Conservation (phyloP, 352 stramenopile genomes). For the Pythium sp. region DNA sequence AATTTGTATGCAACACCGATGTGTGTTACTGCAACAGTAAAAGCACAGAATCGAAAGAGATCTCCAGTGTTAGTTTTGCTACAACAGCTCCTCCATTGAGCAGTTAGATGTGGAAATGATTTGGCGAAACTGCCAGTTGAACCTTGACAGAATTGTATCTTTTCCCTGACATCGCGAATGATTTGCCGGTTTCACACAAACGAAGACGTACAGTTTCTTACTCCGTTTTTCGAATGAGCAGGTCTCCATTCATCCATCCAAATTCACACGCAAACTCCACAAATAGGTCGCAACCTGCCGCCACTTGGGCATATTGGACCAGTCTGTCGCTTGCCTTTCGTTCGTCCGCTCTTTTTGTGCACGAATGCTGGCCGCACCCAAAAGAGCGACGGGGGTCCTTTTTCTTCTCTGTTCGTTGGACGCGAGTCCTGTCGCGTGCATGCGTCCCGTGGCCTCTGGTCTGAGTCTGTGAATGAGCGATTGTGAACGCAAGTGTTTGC, state of each 20-base stretch:
- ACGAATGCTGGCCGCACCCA: background rate
- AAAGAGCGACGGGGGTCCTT: background rate
- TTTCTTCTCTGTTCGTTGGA: background rate
- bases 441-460: background rate
- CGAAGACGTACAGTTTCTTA: background rate
- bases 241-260: background rate
- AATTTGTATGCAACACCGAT: background rate
- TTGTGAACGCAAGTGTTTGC: background rate
- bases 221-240: background rate
- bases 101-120: background rate
- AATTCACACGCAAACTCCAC: no score
- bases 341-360: background rate
- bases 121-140: background rate
- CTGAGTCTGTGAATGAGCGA: background rate
- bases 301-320: background rate
- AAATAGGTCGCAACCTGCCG: background rate
- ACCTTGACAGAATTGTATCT: background rate
- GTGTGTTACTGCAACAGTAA: background rate
- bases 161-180: background rate
- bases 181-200: background rate
- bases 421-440: background rate
- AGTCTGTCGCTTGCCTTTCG: background rate
- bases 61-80: background rate
- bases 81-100: no score
- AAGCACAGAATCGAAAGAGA: background rate